Evolutionary conservation across 2,329 filamentous ascomycete genomes (phyloP).

Genomic region (Pseudopyrenochaeta lycopersici): DNA sequence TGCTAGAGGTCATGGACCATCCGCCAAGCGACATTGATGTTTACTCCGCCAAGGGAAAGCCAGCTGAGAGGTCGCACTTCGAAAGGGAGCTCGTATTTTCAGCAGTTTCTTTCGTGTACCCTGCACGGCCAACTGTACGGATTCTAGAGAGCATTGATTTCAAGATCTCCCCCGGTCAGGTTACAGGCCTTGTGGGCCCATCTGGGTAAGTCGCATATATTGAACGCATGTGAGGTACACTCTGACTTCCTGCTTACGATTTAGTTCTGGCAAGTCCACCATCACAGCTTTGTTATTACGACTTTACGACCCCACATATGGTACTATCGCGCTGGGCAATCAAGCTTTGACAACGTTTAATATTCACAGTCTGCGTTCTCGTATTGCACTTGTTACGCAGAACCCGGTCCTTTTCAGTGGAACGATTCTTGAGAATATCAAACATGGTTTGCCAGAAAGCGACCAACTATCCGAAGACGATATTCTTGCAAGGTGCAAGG

Average conservation of each 20-base stretch:
- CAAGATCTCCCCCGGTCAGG: slow-evolving; percentile 48
- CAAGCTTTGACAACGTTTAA: slow-evolving; percentile 39
- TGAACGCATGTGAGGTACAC: not conserved
- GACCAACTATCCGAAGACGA: slow-evolving; percentile 42
- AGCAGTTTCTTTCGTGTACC: slow-evolving; percentile 55
- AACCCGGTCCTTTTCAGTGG: slow-evolving; percentile 45
- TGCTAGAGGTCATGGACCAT: slow-evolving; percentile 56
- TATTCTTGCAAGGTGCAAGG: slow-evolving; percentile 55
- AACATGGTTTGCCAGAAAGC: slow-evolving; percentile 35
- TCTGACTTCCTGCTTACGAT: not conserved
- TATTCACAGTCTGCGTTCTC: slow-evolving; percentile 40
- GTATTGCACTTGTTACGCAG: slow-evolving; percentile 46
- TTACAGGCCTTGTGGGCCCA: slow-evolving; percentile 57
- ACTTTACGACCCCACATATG: slow-evolving; percentile 48
- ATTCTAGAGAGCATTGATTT: slow-evolving; percentile 52
- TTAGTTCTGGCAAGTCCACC: slow-evolving; percentile 53
- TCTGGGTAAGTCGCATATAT: slow-evolving; percentile 39
- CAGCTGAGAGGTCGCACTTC: slow-evolving; percentile 27
- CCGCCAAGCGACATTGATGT: slow-evolving; percentile 50
- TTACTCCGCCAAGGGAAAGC: slow-evolving; percentile 41
- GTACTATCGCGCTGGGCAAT: slow-evolving; percentile 36
- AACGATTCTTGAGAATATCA: slow-evolving; percentile 49
- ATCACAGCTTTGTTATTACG: slow-evolving; percentile 54
- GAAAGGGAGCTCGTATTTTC: slow-evolving; percentile 46
- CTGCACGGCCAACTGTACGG: slow-evolving; percentile 52